phyloP scores from a whole-genome alignment of 805 yeast species.

The Suhomyces faveliae region DNA sequence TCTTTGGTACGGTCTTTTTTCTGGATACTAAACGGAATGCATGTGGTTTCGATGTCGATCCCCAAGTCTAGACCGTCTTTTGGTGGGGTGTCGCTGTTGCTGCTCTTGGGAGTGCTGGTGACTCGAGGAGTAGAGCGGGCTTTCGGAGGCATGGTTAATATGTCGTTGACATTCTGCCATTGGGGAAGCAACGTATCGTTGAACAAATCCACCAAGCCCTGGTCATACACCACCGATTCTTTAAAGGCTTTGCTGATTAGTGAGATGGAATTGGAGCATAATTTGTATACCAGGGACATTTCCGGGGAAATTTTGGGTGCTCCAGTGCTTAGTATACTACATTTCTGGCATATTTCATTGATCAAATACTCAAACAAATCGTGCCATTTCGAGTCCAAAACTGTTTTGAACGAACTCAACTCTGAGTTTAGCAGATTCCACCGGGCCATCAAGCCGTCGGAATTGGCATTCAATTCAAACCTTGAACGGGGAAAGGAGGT shows the following conservation, averaged over 20 bases:
- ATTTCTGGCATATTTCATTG: conserved; percentile 31
- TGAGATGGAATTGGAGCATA: conserved; percentile 38
- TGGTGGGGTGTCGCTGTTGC: conserved; percentile 1
- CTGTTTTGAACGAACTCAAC: conserved; percentile 37
- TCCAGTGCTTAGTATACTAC: conserved; percentile 10
- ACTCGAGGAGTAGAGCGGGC: background rate
- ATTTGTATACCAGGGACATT: conserved; percentile 33
- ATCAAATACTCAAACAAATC: conserved; percentile 49
- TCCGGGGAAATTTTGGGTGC: conserved; percentile 20
- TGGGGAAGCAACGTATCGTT: conserved; percentile 23
- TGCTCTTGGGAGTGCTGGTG: conserved; percentile 1
- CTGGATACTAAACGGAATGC: conserved; percentile 33
- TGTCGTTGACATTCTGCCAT: conserved; percentile 4
- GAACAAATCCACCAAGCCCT: conserved; percentile 15
- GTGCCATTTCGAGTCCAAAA: conserved; percentile 57
- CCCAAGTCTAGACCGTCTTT: conserved; percentile 30
- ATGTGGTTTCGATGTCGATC: conserved; percentile 21
- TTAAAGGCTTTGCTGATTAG: conserved; percentile 32
- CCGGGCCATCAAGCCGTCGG: conserved; percentile 20
- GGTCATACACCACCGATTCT: conserved; percentile 39
- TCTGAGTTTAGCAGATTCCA: conserved; percentile 43
- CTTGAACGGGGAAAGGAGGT: conserved; percentile 12
- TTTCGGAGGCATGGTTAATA: background rate
- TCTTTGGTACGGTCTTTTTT: conserved; percentile 31
- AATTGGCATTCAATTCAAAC: conserved; percentile 4